Conservation (phyloP, 148 eudicot species). For the Diospyros kaki region DNA sequence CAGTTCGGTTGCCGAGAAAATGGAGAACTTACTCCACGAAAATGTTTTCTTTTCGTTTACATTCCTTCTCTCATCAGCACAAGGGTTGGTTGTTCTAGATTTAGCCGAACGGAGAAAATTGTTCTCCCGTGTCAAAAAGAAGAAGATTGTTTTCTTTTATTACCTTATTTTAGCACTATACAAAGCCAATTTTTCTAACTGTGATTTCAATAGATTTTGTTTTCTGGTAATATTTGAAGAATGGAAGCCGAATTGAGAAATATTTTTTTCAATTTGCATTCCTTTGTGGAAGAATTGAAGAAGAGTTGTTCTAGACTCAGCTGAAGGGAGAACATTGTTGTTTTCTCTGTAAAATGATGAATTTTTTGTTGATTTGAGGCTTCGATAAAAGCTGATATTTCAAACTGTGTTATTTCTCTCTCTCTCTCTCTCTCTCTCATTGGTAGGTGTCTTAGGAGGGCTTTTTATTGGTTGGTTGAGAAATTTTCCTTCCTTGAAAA, state of each 20-base stretch:
- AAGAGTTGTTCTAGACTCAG: too few species aligned
- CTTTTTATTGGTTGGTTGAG: neutral
- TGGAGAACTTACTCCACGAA: neutral
- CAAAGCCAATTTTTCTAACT: neutral
- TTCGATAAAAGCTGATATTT: too few species aligned
- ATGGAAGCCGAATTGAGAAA: too few species aligned
- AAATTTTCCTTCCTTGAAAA: neutral
- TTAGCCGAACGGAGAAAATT: neutral
- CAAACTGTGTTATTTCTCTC: neutral
- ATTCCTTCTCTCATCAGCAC: neutral
- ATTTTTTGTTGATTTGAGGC: too few species aligned
- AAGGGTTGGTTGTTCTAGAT: neutral
- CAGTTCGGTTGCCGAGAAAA: neutral
- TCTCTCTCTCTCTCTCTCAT: neutral
- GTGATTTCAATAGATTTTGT: neutral
- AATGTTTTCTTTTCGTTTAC: neutral
- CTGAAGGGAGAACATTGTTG: too few species aligned
- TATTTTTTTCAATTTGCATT: too few species aligned
- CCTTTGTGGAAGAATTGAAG: too few species aligned
- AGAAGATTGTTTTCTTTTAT: too few species aligned
- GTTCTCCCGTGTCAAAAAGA: neutral
- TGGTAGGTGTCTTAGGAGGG: neutral
- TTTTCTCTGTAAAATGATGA: too few species aligned
- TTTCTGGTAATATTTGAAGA: too few species aligned
- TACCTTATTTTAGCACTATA: neutral